Percentiles rank a stretch among this genome's conserved stretches.
Evolutionary conservation across 441 rosid species (phyloP).

Genomic region (Lepidium campestre): DNA sequence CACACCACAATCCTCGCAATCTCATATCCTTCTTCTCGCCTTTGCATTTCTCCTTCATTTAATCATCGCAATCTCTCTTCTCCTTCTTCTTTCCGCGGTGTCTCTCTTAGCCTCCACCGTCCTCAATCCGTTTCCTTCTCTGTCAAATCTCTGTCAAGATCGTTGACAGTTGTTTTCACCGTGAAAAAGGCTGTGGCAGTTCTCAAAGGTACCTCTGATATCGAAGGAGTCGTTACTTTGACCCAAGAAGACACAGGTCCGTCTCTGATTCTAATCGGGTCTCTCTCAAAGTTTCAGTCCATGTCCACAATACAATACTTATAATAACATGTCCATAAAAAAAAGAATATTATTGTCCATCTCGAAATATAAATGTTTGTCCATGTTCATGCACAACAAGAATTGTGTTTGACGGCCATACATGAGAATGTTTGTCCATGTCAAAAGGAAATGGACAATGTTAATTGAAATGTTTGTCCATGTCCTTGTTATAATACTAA

Average conservation of each 20-base stretch:
- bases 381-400: too few relatives aligned
- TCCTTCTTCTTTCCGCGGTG: slow-evolving; percentile 40
- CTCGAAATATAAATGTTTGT: too few relatives aligned
- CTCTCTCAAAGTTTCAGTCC: neutral
- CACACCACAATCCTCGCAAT: slow-evolving; percentile 40
- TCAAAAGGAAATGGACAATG: too few relatives aligned
- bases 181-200: slow-evolving; percentile 85
- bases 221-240: slow-evolving; percentile 80
- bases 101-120: slow-evolving; percentile 39
- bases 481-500: too few relatives aligned
- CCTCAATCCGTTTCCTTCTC: slow-evolving; percentile 39
- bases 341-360: too few relatives aligned
- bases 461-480: too few relatives aligned
- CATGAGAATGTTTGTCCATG: too few relatives aligned
- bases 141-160: slow-evolving; percentile 26
- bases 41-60: slow-evolving; percentile 26
- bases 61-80: neutral
- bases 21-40: slow-evolving; percentile 20
- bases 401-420: too few relatives aligned
- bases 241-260: slow-evolving; percentile 67
- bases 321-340: too few relatives aligned
- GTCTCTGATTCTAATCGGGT: neutral
- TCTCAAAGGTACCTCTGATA: slow-evolving; percentile 63
- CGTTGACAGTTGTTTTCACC: slow-evolving; percentile 50
- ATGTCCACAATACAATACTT: too few relatives aligned